Percentiles rank a stretch among this genome's conserved stretches.
Conservation (phyloP, 2,329 filamentous ascomycete species). For the Penicillium sp. region DNA sequence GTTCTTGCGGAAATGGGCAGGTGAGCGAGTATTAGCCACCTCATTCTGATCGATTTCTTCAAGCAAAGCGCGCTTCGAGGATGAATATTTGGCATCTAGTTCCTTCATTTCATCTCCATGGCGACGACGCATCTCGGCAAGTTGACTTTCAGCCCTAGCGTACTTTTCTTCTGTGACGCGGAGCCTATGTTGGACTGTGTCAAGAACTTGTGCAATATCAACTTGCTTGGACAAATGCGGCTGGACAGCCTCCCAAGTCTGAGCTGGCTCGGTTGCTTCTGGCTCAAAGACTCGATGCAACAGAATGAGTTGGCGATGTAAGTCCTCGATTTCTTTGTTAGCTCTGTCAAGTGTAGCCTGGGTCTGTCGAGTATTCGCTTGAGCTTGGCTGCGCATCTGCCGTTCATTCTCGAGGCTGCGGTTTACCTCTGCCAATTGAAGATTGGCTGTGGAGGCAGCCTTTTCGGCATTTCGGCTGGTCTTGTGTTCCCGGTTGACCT, state of each 20-base stretch:
- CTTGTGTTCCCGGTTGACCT: slow-evolving; percentile 87
- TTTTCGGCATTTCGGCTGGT: slow-evolving; percentile 88
- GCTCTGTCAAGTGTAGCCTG: slow-evolving; percentile 76
- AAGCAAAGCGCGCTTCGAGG: slow-evolving; percentile 71
- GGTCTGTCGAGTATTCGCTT: slow-evolving; percentile 78
- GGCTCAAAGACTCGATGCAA: slow-evolving; percentile 88
- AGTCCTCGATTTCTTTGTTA: slow-evolving; percentile 76
- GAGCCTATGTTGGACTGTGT: slow-evolving; percentile 84
- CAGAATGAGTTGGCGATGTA: slow-evolving; percentile 75
- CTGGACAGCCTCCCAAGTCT: slow-evolving; percentile 68
- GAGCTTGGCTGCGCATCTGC: slow-evolving; percentile 80
- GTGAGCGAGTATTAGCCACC: slow-evolving; percentile 69
- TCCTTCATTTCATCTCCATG: slow-evolving; percentile 71
- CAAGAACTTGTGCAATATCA: slow-evolving; percentile 80
- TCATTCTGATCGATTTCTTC: slow-evolving; percentile 89
- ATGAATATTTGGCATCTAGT: slow-evolving; percentile 59
- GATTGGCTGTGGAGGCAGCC: slow-evolving; percentile 72
- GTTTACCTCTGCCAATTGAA: slow-evolving; percentile 85
- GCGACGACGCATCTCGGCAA: slow-evolving; percentile 73
- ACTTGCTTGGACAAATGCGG: slow-evolving; percentile 66
- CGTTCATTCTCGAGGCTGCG: slow-evolving; percentile 87
- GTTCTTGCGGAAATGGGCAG: slow-evolving; percentile 65
- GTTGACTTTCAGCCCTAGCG: slow-evolving; percentile 76
- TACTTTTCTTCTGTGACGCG: slow-evolving; percentile 80
- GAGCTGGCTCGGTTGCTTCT: slow-evolving; percentile 64